Percentiles rank a stretch among this genome's conserved stretches.
Conservation (phyloP, 768 basidiomycete species). For the Lentinula raphanica region DNA sequence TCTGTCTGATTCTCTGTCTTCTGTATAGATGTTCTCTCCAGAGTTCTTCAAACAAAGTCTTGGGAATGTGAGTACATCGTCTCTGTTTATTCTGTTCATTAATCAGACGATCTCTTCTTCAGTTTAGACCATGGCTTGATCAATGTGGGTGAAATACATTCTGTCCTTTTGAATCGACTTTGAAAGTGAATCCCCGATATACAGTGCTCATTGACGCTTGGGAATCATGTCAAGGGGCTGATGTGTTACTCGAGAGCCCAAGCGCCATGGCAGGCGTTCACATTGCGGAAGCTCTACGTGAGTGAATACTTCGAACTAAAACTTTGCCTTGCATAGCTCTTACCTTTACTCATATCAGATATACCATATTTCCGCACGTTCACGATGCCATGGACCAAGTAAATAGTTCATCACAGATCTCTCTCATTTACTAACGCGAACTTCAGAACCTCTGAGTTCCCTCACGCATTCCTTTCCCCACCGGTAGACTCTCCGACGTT, state of each 20-base stretch:
- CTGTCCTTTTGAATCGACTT: background rate
- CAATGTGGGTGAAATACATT: conserved; percentile 35
- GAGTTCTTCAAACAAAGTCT: conserved; percentile 66
- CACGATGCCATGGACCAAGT: conserved; percentile 62
- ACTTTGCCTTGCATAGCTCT: background rate
- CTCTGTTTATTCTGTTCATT: background rate
- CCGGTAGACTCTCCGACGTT: conserved; percentile 60
- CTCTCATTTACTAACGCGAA: background rate
- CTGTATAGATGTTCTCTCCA: conserved; percentile 61
- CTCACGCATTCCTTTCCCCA: conserved; percentile 59
- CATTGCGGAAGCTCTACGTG: conserved; percentile 62
- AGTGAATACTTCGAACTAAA: conserved; percentile 14
- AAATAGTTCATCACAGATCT: conserved; percentile 6
- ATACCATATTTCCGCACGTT: conserved; percentile 66
- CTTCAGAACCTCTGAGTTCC: conserved; percentile 50
- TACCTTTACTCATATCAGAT: conserved; percentile 18
- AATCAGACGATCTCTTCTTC: background rate
- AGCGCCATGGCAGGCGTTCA: conserved; percentile 70
- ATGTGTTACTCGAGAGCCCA: conserved; percentile 61
- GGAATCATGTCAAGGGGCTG: conserved; percentile 58
- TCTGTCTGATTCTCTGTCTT: background rate
- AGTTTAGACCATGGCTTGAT: conserved; percentile 66
- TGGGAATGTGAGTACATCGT: conserved; percentile 33
- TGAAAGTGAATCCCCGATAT: conserved; percentile 2
- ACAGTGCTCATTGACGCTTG: conserved; percentile 57